phyloP scores from a whole-genome alignment of 129 eudicot genomes.

The Tagetes patula region DNA sequence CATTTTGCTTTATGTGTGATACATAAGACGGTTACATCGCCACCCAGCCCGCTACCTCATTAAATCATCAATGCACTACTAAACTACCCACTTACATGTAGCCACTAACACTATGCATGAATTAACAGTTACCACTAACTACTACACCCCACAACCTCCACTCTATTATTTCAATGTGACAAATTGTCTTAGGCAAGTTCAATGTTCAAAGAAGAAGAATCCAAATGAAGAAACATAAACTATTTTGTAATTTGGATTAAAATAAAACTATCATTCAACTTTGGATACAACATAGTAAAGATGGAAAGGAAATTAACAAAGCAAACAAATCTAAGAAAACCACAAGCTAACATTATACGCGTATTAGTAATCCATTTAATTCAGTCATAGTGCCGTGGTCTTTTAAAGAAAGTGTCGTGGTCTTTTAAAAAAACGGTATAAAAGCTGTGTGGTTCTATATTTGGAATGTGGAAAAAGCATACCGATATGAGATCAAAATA shows the following conservation, averaged over 20 bases:
- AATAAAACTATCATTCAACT: not conserved
- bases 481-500: not conserved
- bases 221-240: not conserved
- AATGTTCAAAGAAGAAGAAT: not conserved
- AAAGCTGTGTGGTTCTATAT: not conserved
- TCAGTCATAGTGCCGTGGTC: not conserved
- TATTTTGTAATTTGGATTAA: not conserved
- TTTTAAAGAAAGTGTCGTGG: not conserved
- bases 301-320: not conserved
- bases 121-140: no score
- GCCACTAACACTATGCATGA: no score
- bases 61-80: no score
- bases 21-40: no score
- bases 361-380: not conserved
- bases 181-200: not conserved
- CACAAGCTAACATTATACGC: slow-evolving; percentile 2
- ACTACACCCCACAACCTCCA: no score
- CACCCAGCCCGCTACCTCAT: no score
- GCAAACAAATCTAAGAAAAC: not conserved
- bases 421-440: not conserved
- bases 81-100: not conserved
- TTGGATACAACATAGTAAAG: not conserved
- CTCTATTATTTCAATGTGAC: no score
- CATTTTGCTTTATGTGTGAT: no score
- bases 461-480: not conserved